Evolutionary conservation across 805 yeast species (phyloP), one percentile per base, ranked within the genome.

Genomic region (Saccharomyces jurei): DNA sequence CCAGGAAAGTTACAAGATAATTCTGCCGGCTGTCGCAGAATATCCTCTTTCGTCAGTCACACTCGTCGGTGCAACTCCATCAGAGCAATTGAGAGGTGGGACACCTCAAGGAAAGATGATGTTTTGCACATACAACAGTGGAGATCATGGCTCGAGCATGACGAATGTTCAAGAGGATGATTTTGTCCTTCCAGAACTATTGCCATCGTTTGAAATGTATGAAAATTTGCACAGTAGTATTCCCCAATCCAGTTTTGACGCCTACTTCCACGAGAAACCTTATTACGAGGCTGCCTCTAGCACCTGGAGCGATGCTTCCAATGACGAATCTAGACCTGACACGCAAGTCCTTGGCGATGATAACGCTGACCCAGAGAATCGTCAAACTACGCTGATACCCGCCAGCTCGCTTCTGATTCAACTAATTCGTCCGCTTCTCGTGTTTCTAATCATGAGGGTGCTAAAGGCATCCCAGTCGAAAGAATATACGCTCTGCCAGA

Each of bases 171-270:
- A 36, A 13, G 25, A 36, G 3, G 44, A 36, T 17, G 22, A 36
- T 22, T 17, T 21, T 36, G 44, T 21, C 11, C 44, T 21, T 8
- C 44, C 44, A 36, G 58, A 55, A 21, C 41, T 58, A 17, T 30
- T 58, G 41, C 61, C 61, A 0, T 58, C 61, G 1, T 58, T 58
- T 29, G 58, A 58, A 48, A 50, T 58, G 41, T 58, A 56, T 48
- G 50, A 58, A 28, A 50, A 54, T 11, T 41, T 58, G 27, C 59
- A 54, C 26, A 51, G 56, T 25, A 50, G 46, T 56, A 52, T 56
- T 49, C 55, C 61, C 30, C n/a, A 41, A 3, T 52, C 54, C 28
- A 31, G 48, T 49, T 41, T 54, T 27, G 52, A 30, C 17, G 11
- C 49, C 25, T 46, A 56, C 48, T 11, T 17, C 27, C 46, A 41